A percentile compares a stretch with the other conserved stretches of the same genome.
Conservation (phyloP, 805 yeast genomes). For the Lachancea meyersii region DNA sequence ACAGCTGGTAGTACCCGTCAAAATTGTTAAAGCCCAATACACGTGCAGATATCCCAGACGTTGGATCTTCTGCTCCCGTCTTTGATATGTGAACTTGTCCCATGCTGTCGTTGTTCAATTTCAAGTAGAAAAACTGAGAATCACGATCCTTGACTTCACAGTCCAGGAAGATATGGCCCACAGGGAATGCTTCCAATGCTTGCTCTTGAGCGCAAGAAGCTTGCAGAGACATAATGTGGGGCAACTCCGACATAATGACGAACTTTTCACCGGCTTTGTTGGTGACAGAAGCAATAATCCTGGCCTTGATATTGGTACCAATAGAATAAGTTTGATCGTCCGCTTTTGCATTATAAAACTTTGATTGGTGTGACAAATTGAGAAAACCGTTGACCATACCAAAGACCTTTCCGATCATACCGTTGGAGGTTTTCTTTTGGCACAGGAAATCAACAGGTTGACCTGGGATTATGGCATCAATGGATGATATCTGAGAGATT, state of each 20-base stretch:
- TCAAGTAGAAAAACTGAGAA: conserved; percentile 48
- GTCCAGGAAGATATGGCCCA: conserved; percentile 56
- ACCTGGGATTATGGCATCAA: conserved; percentile 85
- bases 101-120: conserved; percentile 46
- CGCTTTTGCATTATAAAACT: conserved; percentile 44
- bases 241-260: conserved; percentile 52
- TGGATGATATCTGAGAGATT: conserved; percentile 53
- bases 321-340: conserved; percentile 42
- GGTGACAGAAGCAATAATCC: conserved; percentile 58
- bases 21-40: conserved; percentile 61
- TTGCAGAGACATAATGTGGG: conserved; percentile 40
- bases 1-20: conserved; percentile 62
- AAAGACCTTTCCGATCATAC: conserved; percentile 64
- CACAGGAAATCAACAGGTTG: conserved; percentile 67
- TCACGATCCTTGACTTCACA: conserved; percentile 59
- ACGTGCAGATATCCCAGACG: conserved; percentile 61
- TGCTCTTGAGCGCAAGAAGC: conserved; percentile 8
- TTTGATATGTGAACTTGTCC: conserved; percentile 82
- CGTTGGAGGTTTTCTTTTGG: conserved; percentile 50
- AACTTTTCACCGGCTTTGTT: conserved; percentile 49
- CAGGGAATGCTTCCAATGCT: conserved; percentile 57
- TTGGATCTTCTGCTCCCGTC: conserved; percentile 42
- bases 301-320: conserved; percentile 63
- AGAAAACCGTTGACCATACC: conserved; percentile 72
- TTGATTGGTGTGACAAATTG: conserved; percentile 57